A percentile compares a stretch with the other conserved stretches of the same genome.
Evolutionary conservation across 768 basidiomycete species (phyloP).

Genomic region (Scleroderma citrinum): DNA sequence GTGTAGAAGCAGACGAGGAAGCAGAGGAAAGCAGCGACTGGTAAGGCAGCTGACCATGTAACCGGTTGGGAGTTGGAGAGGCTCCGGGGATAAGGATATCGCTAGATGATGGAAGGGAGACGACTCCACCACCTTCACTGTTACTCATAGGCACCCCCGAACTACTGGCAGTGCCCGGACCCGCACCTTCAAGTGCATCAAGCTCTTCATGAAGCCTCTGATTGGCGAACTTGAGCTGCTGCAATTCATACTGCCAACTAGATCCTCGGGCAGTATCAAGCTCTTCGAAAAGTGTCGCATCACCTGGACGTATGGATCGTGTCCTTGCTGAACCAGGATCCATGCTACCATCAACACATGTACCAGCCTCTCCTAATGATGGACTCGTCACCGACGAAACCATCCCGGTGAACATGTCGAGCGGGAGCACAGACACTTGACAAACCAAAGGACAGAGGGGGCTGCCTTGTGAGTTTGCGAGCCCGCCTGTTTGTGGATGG

Average conservation of each 20-base stretch:
- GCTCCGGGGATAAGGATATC: not conserved
- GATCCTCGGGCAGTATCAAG: conserved; percentile 60
- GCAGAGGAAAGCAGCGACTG: conserved; percentile 2
- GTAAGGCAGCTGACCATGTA: not conserved
- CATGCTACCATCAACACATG: not conserved
- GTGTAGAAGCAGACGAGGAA: not conserved
- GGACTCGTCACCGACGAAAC: not conserved
- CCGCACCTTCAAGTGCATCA: conserved; percentile 30
- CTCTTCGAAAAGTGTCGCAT: conserved; percentile 62
- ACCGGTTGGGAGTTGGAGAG: not conserved
- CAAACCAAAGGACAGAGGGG: conserved; percentile 25
- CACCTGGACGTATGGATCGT: conserved; percentile 9
- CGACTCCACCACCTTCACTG: not conserved
- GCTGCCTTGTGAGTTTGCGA: conserved; percentile 14
- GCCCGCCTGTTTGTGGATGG: conserved; percentile 3
- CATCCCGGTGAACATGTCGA: not conserved
- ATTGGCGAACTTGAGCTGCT: conserved; percentile 74
- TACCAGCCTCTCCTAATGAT: not conserved
- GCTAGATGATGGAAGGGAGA: not conserved
- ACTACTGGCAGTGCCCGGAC: not conserved
- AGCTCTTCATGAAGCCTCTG: conserved; percentile 58
- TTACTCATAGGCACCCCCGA: not conserved
- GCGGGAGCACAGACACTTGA: conserved; percentile 20
- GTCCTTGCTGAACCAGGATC: not conserved
- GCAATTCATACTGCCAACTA: conserved; percentile 92